Percentiles rank a stretch among this genome's conserved stretches.
Conservation (phyloP, 1,284 basidiomycete genomes). For the Irpex sp. region DNA sequence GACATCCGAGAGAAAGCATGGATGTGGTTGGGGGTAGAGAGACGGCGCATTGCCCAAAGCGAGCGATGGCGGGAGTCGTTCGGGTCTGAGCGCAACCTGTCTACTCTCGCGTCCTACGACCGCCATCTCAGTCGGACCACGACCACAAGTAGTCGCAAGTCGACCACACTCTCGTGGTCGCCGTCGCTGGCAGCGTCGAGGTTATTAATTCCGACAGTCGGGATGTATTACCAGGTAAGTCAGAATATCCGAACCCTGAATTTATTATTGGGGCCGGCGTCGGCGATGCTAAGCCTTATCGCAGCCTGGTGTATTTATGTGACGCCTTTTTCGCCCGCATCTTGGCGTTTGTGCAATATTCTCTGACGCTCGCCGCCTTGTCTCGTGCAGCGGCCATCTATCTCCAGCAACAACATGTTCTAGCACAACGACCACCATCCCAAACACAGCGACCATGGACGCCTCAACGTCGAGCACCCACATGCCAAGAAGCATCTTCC, state of each 20-base stretch:
- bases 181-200: not conserved
- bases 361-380: not conserved
- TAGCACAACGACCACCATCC: not conserved
- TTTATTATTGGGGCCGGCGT: not conserved
- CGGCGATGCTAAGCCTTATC: not conserved
- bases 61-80: not conserved
- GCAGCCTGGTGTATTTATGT: not conserved
- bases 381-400: not conserved
- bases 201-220: not conserved
- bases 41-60: not conserved
- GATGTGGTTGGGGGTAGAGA: not conserved
- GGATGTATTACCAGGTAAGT: not conserved
- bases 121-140: not conserved
- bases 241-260: not conserved
- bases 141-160: not conserved
- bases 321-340: not conserved
- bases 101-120: not conserved
- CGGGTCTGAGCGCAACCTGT: not conserved
- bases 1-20: constrained; percentile 4
- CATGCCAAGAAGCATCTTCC: constrained; percentile 14
- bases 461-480: constrained; percentile 1
- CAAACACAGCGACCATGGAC: not conserved
- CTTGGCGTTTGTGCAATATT: not conserved
- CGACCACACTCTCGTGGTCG: not conserved
- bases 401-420: not conserved